These are phyloP conservation scores for Tephrocybe sp. DNA, from an alignment of 768 basidiomycete species.

Conservation along the genomic window DNA sequence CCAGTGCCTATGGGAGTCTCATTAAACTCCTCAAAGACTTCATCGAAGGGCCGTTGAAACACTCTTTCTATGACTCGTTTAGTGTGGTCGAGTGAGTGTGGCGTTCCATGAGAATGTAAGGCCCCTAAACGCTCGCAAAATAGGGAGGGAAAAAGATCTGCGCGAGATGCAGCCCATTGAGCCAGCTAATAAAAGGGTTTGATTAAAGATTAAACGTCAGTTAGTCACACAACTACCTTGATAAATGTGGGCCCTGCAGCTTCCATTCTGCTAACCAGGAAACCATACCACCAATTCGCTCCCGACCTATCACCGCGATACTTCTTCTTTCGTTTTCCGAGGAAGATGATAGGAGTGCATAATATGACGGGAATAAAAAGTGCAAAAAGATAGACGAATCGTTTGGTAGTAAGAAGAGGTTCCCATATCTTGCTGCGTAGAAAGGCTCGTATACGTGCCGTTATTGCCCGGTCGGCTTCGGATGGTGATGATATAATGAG, in stretches of 20 bases:
- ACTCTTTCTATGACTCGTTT: conserved; percentile 78
- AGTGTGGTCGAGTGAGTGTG: conserved; percentile 82
- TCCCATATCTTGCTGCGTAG: conserved; percentile 72
- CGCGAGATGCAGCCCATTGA: conserved; percentile 97
- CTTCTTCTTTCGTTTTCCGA: conserved; percentile 53
- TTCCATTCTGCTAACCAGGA: conserved; percentile 88
- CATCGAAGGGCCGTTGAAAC: conserved; percentile 79
- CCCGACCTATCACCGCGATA: conserved; percentile 85
- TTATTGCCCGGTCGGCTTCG: conserved; percentile 54
- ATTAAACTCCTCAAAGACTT: conserved; percentile 92
- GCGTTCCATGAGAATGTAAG: conserved; percentile 84
- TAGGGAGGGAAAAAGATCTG: conserved; percentile 86
- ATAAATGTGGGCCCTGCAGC: conserved; percentile 95
- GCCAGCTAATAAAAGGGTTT: conserved; percentile 61
- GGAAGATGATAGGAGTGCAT: conserved; percentile 79
- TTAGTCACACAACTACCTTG: conserved; percentile 60
- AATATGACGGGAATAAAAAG: conserved; percentile 90
- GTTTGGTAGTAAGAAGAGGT: conserved; percentile 76
- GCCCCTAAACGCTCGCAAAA: conserved; percentile 85
- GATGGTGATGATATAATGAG: conserved; percentile 65
- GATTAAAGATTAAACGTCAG: conserved; percentile 1
- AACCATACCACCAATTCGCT: conserved; percentile 96
- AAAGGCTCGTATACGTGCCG: conserved; percentile 42
- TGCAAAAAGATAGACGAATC: conserved; percentile 81
- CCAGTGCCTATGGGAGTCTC: conserved; percentile 91